Conservation (phyloP, 2,329 filamentous ascomycete species). For the Tolypocladium inflatum region DNA sequence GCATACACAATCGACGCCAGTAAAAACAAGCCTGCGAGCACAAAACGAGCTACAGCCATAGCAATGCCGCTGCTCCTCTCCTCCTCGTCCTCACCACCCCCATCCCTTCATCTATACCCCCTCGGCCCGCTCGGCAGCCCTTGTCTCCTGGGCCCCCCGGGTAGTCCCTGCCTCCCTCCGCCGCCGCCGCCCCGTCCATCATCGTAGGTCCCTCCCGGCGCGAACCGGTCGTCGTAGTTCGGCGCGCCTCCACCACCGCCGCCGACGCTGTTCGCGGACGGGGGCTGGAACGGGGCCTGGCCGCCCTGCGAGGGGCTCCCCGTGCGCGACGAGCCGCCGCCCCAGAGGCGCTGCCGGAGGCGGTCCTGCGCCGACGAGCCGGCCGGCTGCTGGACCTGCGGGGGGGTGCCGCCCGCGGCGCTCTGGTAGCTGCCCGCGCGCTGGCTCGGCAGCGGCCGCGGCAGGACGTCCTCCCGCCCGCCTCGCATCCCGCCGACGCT, state of each 20-base stretch:
- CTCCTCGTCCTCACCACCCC: background rate
- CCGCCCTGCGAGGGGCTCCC: slow-evolving; percentile 38
- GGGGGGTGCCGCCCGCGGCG: slow-evolving; percentile 4
- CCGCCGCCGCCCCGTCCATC: slow-evolving; percentile 21
- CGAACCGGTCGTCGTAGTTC: slow-evolving; percentile 37
- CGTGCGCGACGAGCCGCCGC: slow-evolving; percentile 37
- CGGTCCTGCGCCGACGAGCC: slow-evolving; percentile 66
- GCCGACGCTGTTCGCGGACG: slow-evolving; percentile 2
- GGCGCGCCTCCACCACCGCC: slow-evolving; percentile 4
- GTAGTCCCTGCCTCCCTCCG: slow-evolving; percentile 16
- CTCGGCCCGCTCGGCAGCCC: slow-evolving; percentile 38
- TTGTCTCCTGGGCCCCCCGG: slow-evolving; percentile 18
- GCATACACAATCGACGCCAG: background rate
- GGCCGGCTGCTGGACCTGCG: slow-evolving; percentile 2
- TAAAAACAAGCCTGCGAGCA: background rate
- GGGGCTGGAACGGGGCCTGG: slow-evolving; percentile 38
- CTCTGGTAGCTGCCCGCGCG: slow-evolving; percentile 66
- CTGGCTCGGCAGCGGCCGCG: slow-evolving; percentile 62
- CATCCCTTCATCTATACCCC: slow-evolving; percentile 21
- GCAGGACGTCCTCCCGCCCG: slow-evolving; percentile 28
- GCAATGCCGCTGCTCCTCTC: background rate
- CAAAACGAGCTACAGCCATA: background rate
- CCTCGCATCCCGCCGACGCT: slow-evolving; percentile 14
- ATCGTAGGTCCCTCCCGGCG: slow-evolving; percentile 36
- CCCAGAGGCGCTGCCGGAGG: slow-evolving; percentile 71